Base-by-base conservation (phyloP, 1,139 yeast species). In the Pichia sp. region DNA sequence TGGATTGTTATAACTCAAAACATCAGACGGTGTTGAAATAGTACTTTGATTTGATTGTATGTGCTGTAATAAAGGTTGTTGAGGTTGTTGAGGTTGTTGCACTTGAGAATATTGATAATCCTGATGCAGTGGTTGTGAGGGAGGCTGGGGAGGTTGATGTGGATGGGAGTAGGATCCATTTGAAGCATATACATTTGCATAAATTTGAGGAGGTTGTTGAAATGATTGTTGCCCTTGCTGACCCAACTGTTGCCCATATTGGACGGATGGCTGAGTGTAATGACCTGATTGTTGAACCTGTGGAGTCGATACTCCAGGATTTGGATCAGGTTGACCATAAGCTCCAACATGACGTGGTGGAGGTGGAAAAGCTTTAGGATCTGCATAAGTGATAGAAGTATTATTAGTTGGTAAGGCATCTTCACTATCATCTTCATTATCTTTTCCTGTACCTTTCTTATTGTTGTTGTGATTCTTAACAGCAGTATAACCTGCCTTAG, bases 401-500 rank as follows among this genome's bases (percentile, higher is more conserved):
- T 54, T 48, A n/a, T 49, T 46, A 10, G 40, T 31, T 4, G 52
- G 44, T 3, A 50, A 54, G 8, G 41, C 37, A 1, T 40, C 53
- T 24, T 49, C 56, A 16, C 39, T 53, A 22, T 38, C 51, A 22
- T 24, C 69, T 62, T 37, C 61, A 11, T 39, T 49, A 8, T 37
- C 47, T 26, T 34, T 48, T 52, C 36, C 62, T 11, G 25, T 25
- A 16, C 11, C 25, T 4, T 31, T 16, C 24, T 22, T 37, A 23
- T 22, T 28, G 11, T 27, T 63, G 31, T 67, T 68, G 50, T 62
- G 63, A 42, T 70, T 68, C 50, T 73, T 74, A 55, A 74, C 75
- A 1, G 79, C 73, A 22, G 61, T 58, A 48, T 69, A 67, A 0
- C 81, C 80, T 4, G 80, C 80, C 27, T 56, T 55, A 26, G 61